phyloP scores from a whole-genome alignment of 208 protist genomes.

The Naegleria fowleri region DNA sequence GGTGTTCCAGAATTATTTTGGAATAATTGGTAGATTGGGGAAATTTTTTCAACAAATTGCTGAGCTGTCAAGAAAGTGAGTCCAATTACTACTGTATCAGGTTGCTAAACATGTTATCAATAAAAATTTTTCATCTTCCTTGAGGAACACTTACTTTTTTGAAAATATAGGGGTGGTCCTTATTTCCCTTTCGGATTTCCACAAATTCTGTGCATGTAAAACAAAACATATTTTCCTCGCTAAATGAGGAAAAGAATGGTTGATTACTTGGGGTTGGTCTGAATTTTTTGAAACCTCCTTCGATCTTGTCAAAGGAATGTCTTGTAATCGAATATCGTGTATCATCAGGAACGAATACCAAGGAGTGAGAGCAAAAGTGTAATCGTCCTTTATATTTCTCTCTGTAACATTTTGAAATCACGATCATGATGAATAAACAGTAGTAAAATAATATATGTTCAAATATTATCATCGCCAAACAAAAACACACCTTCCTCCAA shows the following conservation, averaged over 20 bases:
- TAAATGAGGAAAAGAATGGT: background rate
- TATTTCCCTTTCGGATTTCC: background rate
- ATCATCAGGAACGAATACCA: constrained; percentile 21
- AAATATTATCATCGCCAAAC: background rate
- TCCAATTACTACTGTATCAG: background rate
- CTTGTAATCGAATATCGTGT: background rate
- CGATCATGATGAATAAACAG: background rate
- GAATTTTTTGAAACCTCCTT: background rate
- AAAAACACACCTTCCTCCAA: background rate
- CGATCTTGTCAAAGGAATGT: background rate
- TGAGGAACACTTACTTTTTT: background rate
- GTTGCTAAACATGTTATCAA: background rate
- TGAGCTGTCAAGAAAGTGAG: background rate
- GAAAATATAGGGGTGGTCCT: constrained; percentile 6
- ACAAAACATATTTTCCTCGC: background rate
- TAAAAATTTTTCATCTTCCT: too few relatives aligned
- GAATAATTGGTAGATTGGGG: background rate
- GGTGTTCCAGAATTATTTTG: background rate
- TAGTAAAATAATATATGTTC: too few relatives aligned
- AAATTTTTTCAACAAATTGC: constrained; percentile 11
- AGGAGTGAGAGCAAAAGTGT: constrained; percentile 20
- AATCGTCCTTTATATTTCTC: background rate
- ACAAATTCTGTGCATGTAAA: background rate
- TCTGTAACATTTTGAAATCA: background rate
- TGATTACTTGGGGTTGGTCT: background rate